These are phyloP conservation scores for Dothistroma septosporum DNA, from an alignment of 2,329 filamentous ascomycete species.

Conservation along the genomic window DNA sequence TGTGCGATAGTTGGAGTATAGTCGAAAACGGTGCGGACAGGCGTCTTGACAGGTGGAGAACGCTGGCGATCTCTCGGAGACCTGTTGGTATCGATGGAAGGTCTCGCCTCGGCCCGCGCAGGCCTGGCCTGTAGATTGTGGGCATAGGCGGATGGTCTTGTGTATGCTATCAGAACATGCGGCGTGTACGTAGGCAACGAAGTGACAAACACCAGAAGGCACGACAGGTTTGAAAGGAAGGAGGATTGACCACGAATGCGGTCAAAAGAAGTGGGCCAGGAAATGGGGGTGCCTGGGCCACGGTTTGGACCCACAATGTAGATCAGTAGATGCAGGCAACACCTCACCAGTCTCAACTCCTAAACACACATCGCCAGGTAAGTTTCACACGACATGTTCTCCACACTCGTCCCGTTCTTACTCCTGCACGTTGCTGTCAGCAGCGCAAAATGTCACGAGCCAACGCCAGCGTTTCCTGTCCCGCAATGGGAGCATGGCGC, in stretches of 20 bases:
- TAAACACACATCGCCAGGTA: neutral
- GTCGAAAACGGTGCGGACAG: conserved; percentile 17
- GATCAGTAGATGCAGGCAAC: neutral
- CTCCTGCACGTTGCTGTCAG: neutral
- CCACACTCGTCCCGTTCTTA: neutral
- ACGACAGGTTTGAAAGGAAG: neutral
- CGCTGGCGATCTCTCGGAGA: neutral
- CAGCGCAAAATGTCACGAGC: conserved; percentile 35
- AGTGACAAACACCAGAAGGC: too few relatives aligned
- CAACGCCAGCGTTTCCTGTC: conserved; percentile 38
- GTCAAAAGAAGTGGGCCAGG: neutral
- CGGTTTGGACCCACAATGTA: neutral
- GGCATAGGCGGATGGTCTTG: neutral
- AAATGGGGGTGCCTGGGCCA: neutral
- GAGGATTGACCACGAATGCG: neutral
- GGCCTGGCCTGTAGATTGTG: neutral
- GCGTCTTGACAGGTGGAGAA: conserved; percentile 20
- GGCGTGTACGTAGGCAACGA: too few relatives aligned
- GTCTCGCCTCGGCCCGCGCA: neutral
- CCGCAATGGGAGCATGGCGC: conserved; percentile 30
- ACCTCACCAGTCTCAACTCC: neutral
- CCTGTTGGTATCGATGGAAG: too few relatives aligned
- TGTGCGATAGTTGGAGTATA: conserved; percentile 13
- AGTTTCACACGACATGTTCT: neutral
- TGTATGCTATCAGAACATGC: too few relatives aligned